Conservation (phyloP, 352 stramenopile species). For the Blastocystis sp. region DNA sequence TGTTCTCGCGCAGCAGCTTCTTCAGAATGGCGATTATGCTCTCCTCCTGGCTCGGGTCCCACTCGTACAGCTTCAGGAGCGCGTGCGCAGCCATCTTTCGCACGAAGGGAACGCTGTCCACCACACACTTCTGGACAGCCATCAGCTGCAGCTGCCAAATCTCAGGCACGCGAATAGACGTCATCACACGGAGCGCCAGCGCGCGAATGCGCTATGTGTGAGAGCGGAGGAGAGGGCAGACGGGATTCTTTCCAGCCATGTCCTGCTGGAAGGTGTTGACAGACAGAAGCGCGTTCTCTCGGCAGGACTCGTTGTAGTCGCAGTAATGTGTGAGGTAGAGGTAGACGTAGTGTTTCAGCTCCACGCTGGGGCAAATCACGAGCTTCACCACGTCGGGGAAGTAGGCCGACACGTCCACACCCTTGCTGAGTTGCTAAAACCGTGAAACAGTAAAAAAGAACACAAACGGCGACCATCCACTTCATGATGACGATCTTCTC, state of each 20-base stretch:
- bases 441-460: not conserved
- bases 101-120: constrained; percentile 80
- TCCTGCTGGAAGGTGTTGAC: constrained; percentile 86
- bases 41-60: constrained; percentile 78
- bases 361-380: constrained; percentile 81
- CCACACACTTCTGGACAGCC: constrained; percentile 81
- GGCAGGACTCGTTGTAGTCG: constrained; percentile 81
- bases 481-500: constrained; percentile 56
- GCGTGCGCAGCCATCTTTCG: constrained; percentile 81
- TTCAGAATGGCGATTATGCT: constrained; percentile 82
- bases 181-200: constrained; percentile 81
- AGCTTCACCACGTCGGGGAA: constrained; percentile 85
- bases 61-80: constrained; percentile 79
- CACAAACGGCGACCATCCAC: constrained; percentile 48
- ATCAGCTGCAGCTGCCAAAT: constrained; percentile 83
- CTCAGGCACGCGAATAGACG: constrained; percentile 80
- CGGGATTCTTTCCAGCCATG: constrained; percentile 77
- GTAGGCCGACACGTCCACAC: constrained; percentile 79
- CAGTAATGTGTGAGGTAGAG: constrained; percentile 84
- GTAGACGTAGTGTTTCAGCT: constrained; percentile 85
- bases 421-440: constrained; percentile 41
- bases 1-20: constrained; percentile 78
- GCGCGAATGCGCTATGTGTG: constrained; percentile 76
- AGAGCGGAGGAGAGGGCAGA: not conserved
- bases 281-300: constrained; percentile 80